phyloP scores from a whole-genome alignment of 345 rosid species.

The Leavenworthia alabamica region DNA sequence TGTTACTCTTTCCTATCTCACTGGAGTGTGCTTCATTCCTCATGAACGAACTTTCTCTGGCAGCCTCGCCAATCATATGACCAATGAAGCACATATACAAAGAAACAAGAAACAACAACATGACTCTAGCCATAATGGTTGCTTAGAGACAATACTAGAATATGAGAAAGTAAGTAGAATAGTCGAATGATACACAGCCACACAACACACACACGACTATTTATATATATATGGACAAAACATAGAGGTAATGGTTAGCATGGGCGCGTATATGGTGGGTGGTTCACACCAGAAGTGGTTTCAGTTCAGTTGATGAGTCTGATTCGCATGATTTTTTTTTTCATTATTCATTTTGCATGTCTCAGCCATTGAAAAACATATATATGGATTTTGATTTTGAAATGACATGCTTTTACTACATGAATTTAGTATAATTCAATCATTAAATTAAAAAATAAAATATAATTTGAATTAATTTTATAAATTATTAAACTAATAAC shows the following conservation, averaged over 20 bases:
- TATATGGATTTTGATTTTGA: too few relatives aligned
- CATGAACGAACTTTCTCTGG: slow-evolving; percentile 24
- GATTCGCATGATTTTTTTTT: slow-evolving; percentile 22
- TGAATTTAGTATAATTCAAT: too few relatives aligned
- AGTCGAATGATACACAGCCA: not conserved
- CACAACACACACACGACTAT: not conserved
- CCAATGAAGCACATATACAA: slow-evolving; percentile 22
- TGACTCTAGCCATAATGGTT: slow-evolving; percentile 17
- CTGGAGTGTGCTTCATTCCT: not conserved
- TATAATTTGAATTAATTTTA: too few relatives aligned
- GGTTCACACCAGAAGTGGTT: slow-evolving; percentile 15
- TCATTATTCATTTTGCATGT: slow-evolving; percentile 1
- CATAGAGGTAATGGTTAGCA: slow-evolving; percentile 9
- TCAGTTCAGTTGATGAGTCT: slow-evolving; percentile 23
- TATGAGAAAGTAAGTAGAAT: slow-evolving; percentile 11
- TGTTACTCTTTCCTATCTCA: slow-evolving; percentile 10
- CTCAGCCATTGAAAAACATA: too few relatives aligned
- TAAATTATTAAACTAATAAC: too few relatives aligned
- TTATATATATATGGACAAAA: slow-evolving; percentile 4
- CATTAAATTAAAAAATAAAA: too few relatives aligned
- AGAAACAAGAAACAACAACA: slow-evolving; percentile 27
- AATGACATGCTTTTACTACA: too few relatives aligned
- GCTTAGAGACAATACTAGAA: slow-evolving; percentile 6
- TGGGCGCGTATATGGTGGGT: slow-evolving; percentile 11
- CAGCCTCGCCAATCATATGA: slow-evolving; percentile 25